phyloP scores from a whole-genome alignment of 2,329 filamentous ascomycete species.

The Metarhizium sp. region DNA sequence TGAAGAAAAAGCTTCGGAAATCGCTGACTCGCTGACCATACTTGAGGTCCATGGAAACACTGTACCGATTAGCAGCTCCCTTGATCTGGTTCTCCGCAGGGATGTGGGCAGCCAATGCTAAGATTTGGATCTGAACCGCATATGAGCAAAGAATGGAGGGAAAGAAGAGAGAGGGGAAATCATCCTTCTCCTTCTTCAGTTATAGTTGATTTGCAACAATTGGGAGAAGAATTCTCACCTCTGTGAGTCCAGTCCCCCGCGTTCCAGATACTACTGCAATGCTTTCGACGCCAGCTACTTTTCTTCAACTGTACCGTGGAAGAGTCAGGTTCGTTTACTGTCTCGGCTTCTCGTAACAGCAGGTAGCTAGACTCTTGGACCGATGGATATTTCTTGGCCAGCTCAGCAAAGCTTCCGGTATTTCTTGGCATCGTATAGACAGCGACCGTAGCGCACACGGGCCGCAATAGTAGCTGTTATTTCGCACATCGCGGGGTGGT shows the following conservation, averaged over 20 bases:
- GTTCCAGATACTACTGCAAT: neutral
- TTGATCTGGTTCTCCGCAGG: neutral
- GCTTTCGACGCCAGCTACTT: neutral
- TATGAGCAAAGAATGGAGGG: neutral
- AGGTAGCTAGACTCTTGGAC: neutral
- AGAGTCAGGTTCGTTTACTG: neutral
- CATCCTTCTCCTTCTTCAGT: neutral
- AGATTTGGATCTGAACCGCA: neutral
- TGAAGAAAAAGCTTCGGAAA: conserved; percentile 2
- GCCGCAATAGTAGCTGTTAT: neutral
- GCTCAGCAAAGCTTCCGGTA: neutral
- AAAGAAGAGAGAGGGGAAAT: neutral
- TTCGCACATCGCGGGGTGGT: too few relatives aligned
- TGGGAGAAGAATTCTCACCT: neutral
- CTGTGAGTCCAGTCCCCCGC: neutral
- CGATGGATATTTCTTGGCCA: neutral
- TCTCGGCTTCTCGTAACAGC: neutral
- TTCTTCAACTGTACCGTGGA: neutral
- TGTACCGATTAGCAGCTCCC: neutral
- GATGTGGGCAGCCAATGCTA: neutral
- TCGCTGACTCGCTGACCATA: neutral
- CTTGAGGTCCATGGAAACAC: neutral
- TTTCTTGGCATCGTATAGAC: neutral
- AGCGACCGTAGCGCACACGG: conserved; percentile 1
- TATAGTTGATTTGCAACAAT: neutral